These are phyloP conservation scores for Neofusicoccum ribis DNA, from an alignment of 2,329 filamentous ascomycete species.

Conservation along the genomic window DNA sequence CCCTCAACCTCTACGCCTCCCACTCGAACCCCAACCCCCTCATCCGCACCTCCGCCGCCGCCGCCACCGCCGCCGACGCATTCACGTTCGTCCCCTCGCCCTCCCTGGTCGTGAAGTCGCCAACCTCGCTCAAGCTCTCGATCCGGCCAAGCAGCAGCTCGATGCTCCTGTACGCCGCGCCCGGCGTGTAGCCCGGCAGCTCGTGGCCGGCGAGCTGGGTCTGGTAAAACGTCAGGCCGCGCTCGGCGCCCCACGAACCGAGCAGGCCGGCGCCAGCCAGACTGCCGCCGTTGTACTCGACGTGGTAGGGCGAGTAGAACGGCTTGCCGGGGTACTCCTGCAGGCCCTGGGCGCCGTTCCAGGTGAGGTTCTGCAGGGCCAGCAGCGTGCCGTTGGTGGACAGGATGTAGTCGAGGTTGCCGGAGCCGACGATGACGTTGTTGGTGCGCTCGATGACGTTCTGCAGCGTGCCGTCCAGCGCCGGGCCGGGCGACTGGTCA, in stretches of 20 bases:
- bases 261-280: conserved; percentile 44
- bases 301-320: conserved; percentile 48
- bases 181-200: conserved; percentile 45
- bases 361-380: conserved; percentile 56
- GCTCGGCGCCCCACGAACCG: conserved; percentile 45
- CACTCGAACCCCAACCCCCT: background rate
- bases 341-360: conserved; percentile 52
- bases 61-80: background rate
- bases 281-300: conserved; percentile 41
- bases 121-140: conserved; percentile 35
- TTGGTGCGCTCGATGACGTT: conserved; percentile 54
- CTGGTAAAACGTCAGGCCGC: conserved; percentile 49
- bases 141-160: conserved; percentile 46
- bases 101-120: conserved; percentile 37
- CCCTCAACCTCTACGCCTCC: background rate
- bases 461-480: conserved; percentile 43
- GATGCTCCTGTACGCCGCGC: conserved; percentile 43
- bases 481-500: conserved; percentile 43
- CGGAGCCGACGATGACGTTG: conserved; percentile 52
- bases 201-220: conserved; percentile 45
- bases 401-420: conserved; percentile 52
- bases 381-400: conserved; percentile 54
- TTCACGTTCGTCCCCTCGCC: conserved; percentile 22
- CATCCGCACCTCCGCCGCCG: background rate
- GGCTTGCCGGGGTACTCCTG: conserved; percentile 42